Conservation (phyloP, 1,284 basidiomycete genomes). For the Leucoagaricus sp. region DNA sequence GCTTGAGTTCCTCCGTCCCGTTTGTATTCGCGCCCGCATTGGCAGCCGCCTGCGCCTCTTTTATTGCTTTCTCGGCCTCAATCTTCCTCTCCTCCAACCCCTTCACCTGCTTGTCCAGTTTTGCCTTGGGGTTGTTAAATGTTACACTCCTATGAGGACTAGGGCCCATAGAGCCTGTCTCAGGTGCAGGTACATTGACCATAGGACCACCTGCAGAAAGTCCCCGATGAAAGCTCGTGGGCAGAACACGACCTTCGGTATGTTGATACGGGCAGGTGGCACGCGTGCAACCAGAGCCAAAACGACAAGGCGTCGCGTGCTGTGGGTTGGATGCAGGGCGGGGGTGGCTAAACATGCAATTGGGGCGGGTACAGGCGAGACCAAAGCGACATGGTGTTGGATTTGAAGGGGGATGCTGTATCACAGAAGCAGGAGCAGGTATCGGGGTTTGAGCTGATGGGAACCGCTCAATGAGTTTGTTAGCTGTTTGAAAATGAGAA, state of each 20-base stretch:
- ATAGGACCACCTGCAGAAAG: constrained; percentile 58
- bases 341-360: constrained; percentile 73
- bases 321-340: constrained; percentile 39
- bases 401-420: constrained; percentile 32
- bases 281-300: constrained; percentile 77
- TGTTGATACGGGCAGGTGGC: constrained; percentile 77
- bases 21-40: constrained; percentile 29
- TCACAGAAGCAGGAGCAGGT: constrained; percentile 24
- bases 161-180: constrained; percentile 62
- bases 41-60: constrained; percentile 55
- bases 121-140: constrained; percentile 52
- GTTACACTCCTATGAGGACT: constrained; percentile 69
- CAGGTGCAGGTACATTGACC: constrained; percentile 60
- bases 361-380: constrained; percentile 69
- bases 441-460: constrained; percentile 32
- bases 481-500: constrained; percentile 12
- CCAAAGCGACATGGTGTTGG: constrained; percentile 73
- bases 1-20: constrained; percentile 53
- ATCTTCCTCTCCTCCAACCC: constrained; percentile 58
- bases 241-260: constrained; percentile 76
- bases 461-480: constrained; percentile 40
- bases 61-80: constrained; percentile 59
- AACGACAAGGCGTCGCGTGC: constrained; percentile 64
- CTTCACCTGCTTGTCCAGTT: constrained; percentile 34
- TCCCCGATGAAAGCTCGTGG: constrained; percentile 75